Evolutionary conservation across 352 stramenopile genomes (phyloP), one percentile per base, ranked within the genome.

Genomic region (Globisporangium irregulare): DNA sequence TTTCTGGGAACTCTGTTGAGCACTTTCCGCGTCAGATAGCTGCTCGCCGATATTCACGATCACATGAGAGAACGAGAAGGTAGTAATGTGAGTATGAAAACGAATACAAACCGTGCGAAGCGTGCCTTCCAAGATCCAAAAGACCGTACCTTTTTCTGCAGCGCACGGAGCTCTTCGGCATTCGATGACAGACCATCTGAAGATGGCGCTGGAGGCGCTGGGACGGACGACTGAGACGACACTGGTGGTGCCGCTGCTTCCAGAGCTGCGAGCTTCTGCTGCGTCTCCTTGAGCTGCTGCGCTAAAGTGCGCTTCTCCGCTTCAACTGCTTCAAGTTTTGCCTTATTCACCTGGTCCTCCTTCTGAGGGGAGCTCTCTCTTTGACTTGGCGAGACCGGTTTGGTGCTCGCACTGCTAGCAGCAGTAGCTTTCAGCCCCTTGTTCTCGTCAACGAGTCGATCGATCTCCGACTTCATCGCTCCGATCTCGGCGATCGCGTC

Each of bases 401-500:
- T 29, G 6, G 43, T 14, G 0, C 46, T 55, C 6, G 20, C 32
- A 50, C 14, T n/a, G 7, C 10, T 54, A 18, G 64, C 54, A 27
- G 32, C 51, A 60, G 79, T 74, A 18, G 70, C 57, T 43, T 78
- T 77, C 0, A 94, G 70, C 20, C 66, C 25, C 62, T 81, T 87
- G 66, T 93, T 93, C 41, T 93, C 84, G 22, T 89, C 81, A 43
- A 86, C 75, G 48, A 91, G 82, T 2, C 79, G 78, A 54, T 91
- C 80, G 67, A 93, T 89, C 55, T 93, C 84, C 1, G 80, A 69
- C 68, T 92, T 91, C 77, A 94, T 90, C 4, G 77, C 76, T 20
- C 80, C 76, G 18, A 92, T 86, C 74, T 93, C 82, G 5, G 72
- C 79, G 22, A 87, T 70, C 7, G 63, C 79, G 10, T 90, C 84